Conservation (phyloP, 1,284 basidiomycete species). For the Rhodotorula mucilaginosa region DNA sequence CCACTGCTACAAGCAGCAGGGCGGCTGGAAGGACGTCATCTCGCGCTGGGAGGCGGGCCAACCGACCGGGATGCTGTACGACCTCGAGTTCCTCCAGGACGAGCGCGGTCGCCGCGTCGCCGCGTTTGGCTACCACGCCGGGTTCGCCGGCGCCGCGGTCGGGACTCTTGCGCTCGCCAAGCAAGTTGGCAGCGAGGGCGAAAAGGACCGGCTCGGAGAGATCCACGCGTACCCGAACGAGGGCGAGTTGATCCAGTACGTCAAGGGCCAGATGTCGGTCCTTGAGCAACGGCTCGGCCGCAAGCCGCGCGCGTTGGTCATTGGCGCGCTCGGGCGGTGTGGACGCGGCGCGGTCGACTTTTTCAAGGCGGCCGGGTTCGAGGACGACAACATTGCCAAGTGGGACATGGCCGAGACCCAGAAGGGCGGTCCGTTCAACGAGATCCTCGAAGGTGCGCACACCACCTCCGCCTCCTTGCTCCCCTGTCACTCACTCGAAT, state of each 20-base stretch:
- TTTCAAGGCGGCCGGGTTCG: conserved; percentile 87
- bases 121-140: conserved; percentile 98
- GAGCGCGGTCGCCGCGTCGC: conserved; percentile 82
- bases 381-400: conserved; percentile 89
- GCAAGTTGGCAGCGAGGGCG: conserved; percentile 58
- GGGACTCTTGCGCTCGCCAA: conserved; percentile 81
- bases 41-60: conserved; percentile 77
- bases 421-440: conserved; percentile 93
- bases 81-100: conserved; percentile 94
- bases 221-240: conserved; percentile 82
- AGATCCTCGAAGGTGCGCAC: conserved; percentile 74
- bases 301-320: conserved; percentile 84
- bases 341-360: conserved; percentile 95
- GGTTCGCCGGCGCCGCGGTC: conserved; percentile 94
- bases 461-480: too few species aligned
- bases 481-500: not conserved
- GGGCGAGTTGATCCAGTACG: conserved; percentile 70
- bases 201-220: conserved; percentile 59
- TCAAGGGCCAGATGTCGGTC: conserved; percentile 53
- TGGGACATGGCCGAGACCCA: conserved; percentile 98
- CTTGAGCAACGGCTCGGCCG: conserved; percentile 62
- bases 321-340: conserved; percentile 93
- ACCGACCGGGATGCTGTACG: conserved; percentile 78
- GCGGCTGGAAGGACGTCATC: conserved; percentile 85
- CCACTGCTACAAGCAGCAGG: conserved; percentile 97